These are phyloP conservation scores for Hemerocallis citrina DNA, from an alignment of 106 monocot genomes.

Conservation along the genomic window DNA sequence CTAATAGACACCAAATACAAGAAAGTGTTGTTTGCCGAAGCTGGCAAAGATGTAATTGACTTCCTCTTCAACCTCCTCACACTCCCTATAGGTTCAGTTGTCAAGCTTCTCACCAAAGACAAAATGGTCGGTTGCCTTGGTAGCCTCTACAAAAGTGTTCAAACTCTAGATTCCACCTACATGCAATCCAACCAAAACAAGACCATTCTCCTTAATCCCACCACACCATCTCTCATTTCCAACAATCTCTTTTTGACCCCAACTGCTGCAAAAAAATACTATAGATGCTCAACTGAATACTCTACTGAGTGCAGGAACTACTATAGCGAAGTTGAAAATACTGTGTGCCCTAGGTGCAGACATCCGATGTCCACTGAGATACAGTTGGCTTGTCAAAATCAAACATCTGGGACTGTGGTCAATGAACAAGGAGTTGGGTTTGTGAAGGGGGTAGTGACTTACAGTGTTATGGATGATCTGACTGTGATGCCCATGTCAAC, in stretches of 20 bases:
- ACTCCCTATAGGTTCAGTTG: not conserved
- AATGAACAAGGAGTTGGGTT: no score
- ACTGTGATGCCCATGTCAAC: conserved; percentile 23
- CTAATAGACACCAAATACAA: not conserved
- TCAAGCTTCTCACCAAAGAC: not conserved
- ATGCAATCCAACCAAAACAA: not conserved
- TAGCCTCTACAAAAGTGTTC: not conserved
- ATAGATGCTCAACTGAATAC: no score
- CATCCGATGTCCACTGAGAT: no score
- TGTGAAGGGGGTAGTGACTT: not conserved
- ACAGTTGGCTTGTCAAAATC: no score
- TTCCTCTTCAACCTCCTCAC: not conserved
- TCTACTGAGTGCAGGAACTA: no score
- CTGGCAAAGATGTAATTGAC: not conserved
- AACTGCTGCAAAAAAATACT: no score
- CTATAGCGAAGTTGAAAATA: no score
- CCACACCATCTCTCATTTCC: not conserved
- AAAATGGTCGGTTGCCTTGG: not conserved
- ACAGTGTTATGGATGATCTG: conserved; percentile 22
- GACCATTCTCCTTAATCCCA: not conserved
- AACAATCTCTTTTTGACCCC: not conserved
- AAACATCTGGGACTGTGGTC: no score
- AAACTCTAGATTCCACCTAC: not conserved
- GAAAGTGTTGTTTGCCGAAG: not conserved
- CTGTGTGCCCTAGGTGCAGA: no score